Conservation (phyloP, 2,329 filamentous ascomycete species). For the Septoria petroselini region DNA sequence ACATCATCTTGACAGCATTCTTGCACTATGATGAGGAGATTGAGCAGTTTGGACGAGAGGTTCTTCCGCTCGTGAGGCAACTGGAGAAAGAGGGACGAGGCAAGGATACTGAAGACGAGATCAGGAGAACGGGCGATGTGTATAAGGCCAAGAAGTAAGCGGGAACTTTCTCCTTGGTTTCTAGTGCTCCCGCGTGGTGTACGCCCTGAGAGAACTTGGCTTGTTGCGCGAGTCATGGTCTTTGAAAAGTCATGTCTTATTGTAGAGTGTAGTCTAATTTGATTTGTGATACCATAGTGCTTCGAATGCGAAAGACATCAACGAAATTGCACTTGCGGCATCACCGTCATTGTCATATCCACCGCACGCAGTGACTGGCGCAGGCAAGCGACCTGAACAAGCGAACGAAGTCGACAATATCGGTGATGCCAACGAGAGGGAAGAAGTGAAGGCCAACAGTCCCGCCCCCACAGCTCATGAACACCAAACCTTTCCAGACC, state of each 20-base stretch:
- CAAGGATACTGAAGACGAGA: conserved; percentile 48
- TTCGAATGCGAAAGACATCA: conserved; percentile 1
- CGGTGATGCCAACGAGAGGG: no score
- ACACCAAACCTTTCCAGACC: no score
- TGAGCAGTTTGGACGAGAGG: conserved; percentile 48
- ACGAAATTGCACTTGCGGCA: background rate
- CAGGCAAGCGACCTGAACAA: background rate
- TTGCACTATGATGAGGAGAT: conserved; percentile 55
- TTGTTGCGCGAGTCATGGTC: background rate
- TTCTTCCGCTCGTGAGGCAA: conserved; percentile 49
- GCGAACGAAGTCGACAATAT: no score
- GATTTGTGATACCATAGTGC: conserved; percentile 13
- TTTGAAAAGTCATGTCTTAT: conserved; percentile 1
- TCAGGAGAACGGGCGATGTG: conserved; percentile 48
- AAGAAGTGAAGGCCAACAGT: no score
- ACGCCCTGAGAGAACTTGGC: background rate
- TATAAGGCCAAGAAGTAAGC: conserved; percentile 39
- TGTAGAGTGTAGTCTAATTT: conserved; percentile 16
- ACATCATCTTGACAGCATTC: conserved; percentile 49
- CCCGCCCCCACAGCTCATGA: no score
- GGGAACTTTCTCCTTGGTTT: conserved; percentile 6
- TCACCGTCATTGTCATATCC: no score
- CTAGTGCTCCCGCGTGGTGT: background rate
- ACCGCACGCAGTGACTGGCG: background rate
- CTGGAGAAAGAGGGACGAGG: conserved; percentile 50